Base-by-base conservation (phyloP, 1,284 basidiomycete species). In the Puccinia novopanici region DNA sequence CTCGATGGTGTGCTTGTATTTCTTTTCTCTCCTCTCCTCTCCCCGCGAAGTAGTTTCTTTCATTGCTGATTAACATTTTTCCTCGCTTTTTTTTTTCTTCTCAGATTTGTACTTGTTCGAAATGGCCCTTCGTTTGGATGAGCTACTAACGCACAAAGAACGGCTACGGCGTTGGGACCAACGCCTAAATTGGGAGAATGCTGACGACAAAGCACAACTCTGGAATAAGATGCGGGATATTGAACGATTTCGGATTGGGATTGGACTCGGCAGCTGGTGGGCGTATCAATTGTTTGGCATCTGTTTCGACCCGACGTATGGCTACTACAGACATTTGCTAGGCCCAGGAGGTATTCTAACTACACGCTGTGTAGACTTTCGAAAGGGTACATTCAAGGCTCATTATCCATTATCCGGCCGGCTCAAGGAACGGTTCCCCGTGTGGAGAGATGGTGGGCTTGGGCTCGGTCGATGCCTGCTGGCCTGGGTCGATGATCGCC, bases 71-170 rank as follows among this genome's bases (percentile, higher is more conserved):
- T 61, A n/a, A 57, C 3, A n/a, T n/a, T n/a, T n/a, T n/a, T n/a
- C n/a, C n/a, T n/a, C n/a, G n/a, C 22, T 42, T 30, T 61, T 2
- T 42, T 45, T 54, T 9, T 22, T 37, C 52, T 17, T 9, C 27
- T 30, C 45, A 80, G 78, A 80, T 80, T 61, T 80, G 22, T 80
- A 80, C 55, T 48, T 80, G 19, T 61, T 73, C 45, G 78, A 80
- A 80, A 50, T 52, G 48, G 70, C 68, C 4, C 37, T 80, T 19
- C 68, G 78, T 22, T 42, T 72, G 17, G 78, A 80, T 63, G 30
- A 55, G 34, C 71, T 63, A 10, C 55, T 80, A 6, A 57, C 50
- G 17, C 70, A 80, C 27, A 61, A 40, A 50, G 78, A 80, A 52
- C 70, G 78, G 42, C 30, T 80, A 42, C 67, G 70, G 2, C 54